Percentiles rank a stretch among this genome's conserved stretches.
These are phyloP conservation scores for Colletotrichum cereale DNA, from an alignment of 2,329 filamentous ascomycete genomes.

Conservation along the genomic window DNA sequence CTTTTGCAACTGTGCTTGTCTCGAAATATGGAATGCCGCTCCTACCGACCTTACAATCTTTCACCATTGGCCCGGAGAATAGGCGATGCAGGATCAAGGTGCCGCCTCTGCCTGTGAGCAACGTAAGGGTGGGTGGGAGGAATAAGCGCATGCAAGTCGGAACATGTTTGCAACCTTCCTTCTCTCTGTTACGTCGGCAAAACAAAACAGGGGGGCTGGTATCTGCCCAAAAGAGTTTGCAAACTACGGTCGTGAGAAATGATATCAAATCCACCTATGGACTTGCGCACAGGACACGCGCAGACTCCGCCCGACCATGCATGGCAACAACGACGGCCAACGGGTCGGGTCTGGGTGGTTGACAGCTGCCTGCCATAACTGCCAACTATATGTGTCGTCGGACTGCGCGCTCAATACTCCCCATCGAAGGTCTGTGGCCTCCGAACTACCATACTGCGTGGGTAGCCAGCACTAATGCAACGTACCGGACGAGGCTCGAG, in stretches of 20 bases:
- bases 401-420: constrained; percentile 12
- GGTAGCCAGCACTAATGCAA: constrained; percentile 3
- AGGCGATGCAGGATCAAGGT: background rate
- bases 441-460: background rate
- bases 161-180: background rate
- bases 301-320: background rate
- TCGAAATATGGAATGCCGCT: constrained; percentile 23
- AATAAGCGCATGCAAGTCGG: background rate
- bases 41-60: background rate
- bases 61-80: background rate
- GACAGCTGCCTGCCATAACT: constrained; percentile 24
- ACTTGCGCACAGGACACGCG: no score
- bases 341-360: background rate
- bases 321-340: background rate
- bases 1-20: constrained; percentile 26
- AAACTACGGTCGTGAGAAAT: background rate
- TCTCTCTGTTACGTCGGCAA: background rate
- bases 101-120: background rate
- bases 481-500: constrained; percentile 31
- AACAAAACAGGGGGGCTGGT: background rate
- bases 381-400: background rate
- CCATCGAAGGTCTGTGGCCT: background rate
- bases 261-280: constrained; percentile 5
- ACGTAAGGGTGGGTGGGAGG: background rate
- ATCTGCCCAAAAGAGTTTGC: background rate